These are phyloP conservation scores for Tulasnella sp. DNA, from an alignment of 768 basidiomycete genomes.

Conservation along the genomic window DNA sequence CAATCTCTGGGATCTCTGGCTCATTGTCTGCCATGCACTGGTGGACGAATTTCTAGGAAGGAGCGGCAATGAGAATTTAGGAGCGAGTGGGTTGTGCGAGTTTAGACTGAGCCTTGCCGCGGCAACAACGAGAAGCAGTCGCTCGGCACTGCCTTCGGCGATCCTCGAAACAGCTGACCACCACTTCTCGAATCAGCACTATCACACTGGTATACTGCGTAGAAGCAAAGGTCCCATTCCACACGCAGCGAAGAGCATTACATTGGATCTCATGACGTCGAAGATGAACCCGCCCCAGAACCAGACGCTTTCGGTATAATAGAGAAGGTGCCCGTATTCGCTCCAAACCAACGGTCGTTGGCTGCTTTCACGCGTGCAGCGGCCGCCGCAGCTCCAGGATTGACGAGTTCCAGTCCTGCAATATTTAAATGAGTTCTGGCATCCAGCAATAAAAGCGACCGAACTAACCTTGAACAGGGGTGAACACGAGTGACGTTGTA, in stretches of 20 bases:
- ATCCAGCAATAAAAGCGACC: neutral
- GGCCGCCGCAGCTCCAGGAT: slow-evolving; percentile 63
- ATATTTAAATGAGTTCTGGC: neutral
- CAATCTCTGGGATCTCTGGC: neutral
- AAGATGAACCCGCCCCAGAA: neutral
- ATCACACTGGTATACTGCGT: neutral
- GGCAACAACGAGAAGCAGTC: neutral
- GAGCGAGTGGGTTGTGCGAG: neutral
- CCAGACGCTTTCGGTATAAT: slow-evolving; percentile 4
- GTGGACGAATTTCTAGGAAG: neutral
- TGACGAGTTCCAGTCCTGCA: slow-evolving; percentile 88
- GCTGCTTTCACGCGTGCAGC: slow-evolving; percentile 90
- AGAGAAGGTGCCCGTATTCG: slow-evolving; percentile 56
- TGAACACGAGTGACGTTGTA: slow-evolving; percentile 88
- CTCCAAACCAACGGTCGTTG: slow-evolving; percentile 94
- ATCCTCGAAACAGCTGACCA: neutral
- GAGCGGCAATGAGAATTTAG: neutral
- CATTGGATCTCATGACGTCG: neutral
- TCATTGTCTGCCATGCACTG: neutral
- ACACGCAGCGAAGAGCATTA: neutral
- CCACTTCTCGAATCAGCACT: neutral
- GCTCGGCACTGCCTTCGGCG: slow-evolving; percentile 7
- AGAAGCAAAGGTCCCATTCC: too few relatives aligned
- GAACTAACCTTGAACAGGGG: slow-evolving; percentile 80
- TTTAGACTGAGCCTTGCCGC: slow-evolving; percentile 6